Evolutionary conservation across 2,329 filamentous ascomycete species (phyloP).

Genomic region (Trichophaea hybrida): DNA sequence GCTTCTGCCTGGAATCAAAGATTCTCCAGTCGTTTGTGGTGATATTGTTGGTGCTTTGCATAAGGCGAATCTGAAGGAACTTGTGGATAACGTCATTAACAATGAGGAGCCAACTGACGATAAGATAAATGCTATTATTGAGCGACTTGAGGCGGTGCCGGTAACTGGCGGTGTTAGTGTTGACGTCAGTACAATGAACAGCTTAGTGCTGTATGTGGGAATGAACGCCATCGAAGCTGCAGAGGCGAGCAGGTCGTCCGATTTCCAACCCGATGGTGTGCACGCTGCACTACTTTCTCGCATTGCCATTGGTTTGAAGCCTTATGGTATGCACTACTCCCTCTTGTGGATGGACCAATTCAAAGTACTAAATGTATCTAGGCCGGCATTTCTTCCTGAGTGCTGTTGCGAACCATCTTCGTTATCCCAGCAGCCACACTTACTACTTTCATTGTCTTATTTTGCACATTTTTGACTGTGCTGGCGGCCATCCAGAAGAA

Average conservation of each 20-base stretch:
- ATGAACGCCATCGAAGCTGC: slow-evolving; percentile 51
- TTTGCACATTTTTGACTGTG: slow-evolving; percentile 68
- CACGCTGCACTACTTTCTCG: slow-evolving; percentile 61
- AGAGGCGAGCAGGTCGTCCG: slow-evolving; percentile 43
- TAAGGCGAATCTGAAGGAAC: slow-evolving; percentile 39
- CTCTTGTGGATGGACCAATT: neutral
- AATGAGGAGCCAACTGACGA: slow-evolving; percentile 50
- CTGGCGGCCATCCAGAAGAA: slow-evolving; percentile 59
- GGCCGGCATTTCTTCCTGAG: slow-evolving; percentile 71
- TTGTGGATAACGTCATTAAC: slow-evolving; percentile 40
- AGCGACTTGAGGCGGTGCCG: slow-evolving; percentile 50
- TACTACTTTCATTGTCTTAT: slow-evolving; percentile 83
- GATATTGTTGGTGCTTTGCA: slow-evolving; percentile 29
- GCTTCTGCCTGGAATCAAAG: slow-evolving; percentile 51
- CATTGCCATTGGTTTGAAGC: slow-evolving; percentile 57
- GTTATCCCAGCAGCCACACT: slow-evolving; percentile 77
- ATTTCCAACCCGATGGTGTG: slow-evolving; percentile 50
- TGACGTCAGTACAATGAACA: slow-evolving; percentile 53
- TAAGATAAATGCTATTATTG: slow-evolving; percentile 59
- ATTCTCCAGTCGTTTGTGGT: slow-evolving; percentile 2
- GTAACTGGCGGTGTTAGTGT: slow-evolving; percentile 52
- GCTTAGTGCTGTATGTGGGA: slow-evolving; percentile 70
- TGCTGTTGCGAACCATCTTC: slow-evolving; percentile 80
- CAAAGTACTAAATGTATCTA: slow-evolving; percentile 4
- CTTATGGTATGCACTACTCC: slow-evolving; percentile 38